Evolutionary conservation across 192 early-diverging fungal genomes (phyloP), one percentile per base, ranked within the genome.

Genomic region (Rhizophagus clarus): DNA sequence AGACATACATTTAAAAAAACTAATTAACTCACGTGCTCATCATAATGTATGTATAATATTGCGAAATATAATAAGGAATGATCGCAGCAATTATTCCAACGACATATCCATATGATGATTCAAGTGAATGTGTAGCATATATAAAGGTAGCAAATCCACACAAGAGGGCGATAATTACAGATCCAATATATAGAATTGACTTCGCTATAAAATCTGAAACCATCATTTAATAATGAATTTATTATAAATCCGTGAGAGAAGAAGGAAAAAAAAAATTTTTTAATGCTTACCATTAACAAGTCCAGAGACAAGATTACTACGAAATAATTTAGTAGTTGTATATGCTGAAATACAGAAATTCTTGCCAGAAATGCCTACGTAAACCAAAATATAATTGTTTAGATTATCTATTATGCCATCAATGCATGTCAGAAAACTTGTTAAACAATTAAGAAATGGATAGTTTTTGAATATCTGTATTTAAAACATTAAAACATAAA

Each of bases 301-400:
- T 2, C 92, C 93, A 74, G 90, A 83, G 4, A 95, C 72, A n/a
- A 94, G 81, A 72, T 95, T 95, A 14, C 94, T 81, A 37, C 92
- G 86, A 81, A 95, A 95, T 37, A 94, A 86, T 73, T 91, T 90
- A 61, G 93, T 92, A 15, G 88, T 91, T 8, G 75, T 82, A 29
- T 83, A 81, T 24, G 89, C 88, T 1, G 94, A 88, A 15, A 81
- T 71, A 62, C 84, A 87, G 56, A 94, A 87, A n/a, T 85, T 86
- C 67, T 91, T 87, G 24, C 93, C 92, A 32, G 91, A 91, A 64
- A 95, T 89, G 0, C 93, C 92, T 37, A 87, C 87, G 76, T 91
- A 88, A 42, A 94, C 88, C 40, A 95, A 84, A 12, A 91, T 90
- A 82, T 94, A 94, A 66, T 89, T 86, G 77, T 92, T 91, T 32